These are phyloP conservation scores for Xylariaceae sp. DNA, from an alignment of 2,329 filamentous ascomycete species.

Conservation along the genomic window DNA sequence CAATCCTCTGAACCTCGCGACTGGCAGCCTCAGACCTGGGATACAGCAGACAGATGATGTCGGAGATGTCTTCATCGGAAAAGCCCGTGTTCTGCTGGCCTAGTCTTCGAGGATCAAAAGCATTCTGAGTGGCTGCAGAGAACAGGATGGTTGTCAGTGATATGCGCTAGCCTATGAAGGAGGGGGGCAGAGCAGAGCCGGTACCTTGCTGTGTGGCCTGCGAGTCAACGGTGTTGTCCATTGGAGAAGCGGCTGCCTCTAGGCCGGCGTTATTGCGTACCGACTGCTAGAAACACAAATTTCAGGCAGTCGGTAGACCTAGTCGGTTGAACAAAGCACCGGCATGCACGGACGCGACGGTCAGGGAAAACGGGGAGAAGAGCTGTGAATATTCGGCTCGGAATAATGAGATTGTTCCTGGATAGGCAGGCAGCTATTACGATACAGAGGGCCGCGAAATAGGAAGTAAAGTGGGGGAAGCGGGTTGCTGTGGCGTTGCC, in stretches of 20 bases:
- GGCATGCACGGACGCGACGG: slow-evolving; percentile 4
- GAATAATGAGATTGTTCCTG: neutral
- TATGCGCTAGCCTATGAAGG: neutral
- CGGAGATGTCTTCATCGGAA: slow-evolving; percentile 73
- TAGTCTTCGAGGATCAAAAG: slow-evolving; percentile 72
- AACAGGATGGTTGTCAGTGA: slow-evolving; percentile 11
- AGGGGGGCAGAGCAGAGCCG: slow-evolving; percentile 1
- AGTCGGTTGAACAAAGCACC: slow-evolving; percentile 7
- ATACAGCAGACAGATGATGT: slow-evolving; percentile 84
- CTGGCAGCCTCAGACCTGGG: slow-evolving; percentile 70
- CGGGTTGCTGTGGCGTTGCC: neutral
- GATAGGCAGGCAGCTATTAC: neutral
- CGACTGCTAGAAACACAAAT: slow-evolving; percentile 24
- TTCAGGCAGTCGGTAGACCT: slow-evolving; percentile 25
- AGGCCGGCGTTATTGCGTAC: slow-evolving; percentile 15
- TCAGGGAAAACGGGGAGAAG: neutral
- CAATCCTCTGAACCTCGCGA: slow-evolving; percentile 57
- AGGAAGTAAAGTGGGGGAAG: neutral
- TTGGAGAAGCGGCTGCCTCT: slow-evolving; percentile 21
- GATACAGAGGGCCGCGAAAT: neutral
- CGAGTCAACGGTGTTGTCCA: slow-evolving; percentile 30
- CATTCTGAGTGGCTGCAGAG: slow-evolving; percentile 66
- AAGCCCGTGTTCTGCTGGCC: slow-evolving; percentile 80
- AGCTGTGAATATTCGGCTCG: slow-evolving; percentile 4
- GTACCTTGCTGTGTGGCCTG: slow-evolving; percentile 33